These are phyloP conservation scores for Linderniella brevidens DNA, from an alignment of 257 asterid species.

Conservation along the genomic window DNA sequence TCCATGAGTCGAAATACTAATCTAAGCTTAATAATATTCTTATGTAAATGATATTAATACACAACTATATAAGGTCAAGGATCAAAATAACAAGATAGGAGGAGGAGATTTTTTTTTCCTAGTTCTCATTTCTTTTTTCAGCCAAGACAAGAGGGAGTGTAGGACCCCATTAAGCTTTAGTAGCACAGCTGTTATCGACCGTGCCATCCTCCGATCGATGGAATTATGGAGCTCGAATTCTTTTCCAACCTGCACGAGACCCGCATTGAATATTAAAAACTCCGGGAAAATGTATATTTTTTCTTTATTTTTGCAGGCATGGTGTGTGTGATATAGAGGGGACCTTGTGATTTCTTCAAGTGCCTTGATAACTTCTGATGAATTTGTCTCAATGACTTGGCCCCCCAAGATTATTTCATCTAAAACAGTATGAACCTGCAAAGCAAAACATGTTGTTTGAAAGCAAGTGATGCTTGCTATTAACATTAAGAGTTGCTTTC, in stretches of 20 bases:
- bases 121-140: too few relatives aligned
- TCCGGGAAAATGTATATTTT: not conserved
- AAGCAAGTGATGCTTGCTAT: too few relatives aligned
- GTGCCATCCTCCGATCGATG: slow-evolving; percentile 53
- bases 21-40: too few relatives aligned
- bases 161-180: too few relatives aligned
- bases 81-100: too few relatives aligned
- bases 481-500: too few relatives aligned
- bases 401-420: slow-evolving; percentile 92
- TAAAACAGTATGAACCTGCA: slow-evolving; percentile 75
- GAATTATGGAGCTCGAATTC: slow-evolving; percentile 25
- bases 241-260: slow-evolving; percentile 50
- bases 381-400: slow-evolving; percentile 85
- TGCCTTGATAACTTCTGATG: slow-evolving; percentile 59
- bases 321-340: slow-evolving; percentile 11
- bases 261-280: slow-evolving; percentile 1
- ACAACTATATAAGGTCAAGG: too few relatives aligned
- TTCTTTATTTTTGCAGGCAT: not conserved
- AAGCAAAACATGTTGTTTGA: not conserved
- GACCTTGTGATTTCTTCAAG: slow-evolving; percentile 68
- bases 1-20: too few relatives aligned
- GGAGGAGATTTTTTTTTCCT: too few relatives aligned
- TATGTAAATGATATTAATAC: too few relatives aligned
- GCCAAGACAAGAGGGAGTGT: too few relatives aligned
- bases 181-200: slow-evolving; percentile 29